Base-by-base conservation (phyloP, 78 protist species). In the Mastigamoeba balamuthi region DNA sequence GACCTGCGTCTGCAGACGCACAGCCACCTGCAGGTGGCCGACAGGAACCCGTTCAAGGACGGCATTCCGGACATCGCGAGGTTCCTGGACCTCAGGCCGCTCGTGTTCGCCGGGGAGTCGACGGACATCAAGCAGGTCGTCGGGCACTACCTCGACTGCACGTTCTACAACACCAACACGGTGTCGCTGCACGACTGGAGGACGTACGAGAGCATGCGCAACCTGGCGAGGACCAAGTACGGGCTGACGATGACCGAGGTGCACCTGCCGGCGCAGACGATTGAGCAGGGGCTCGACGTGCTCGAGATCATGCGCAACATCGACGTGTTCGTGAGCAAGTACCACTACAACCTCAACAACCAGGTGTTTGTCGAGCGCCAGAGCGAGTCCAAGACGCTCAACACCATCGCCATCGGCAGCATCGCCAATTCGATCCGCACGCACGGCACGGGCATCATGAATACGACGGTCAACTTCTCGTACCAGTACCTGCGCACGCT, bases 371-470 rank as follows among this genome's bases (percentile, higher is more conserved):
- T 96, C 43, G 93, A 94, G 77, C 66, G 79, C 3, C 33, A 58
- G 48, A 71, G 89, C 1, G 79, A 68, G 25, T 42, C 74, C 42
- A 94, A 93, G 77, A 58, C 84, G 40, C 74, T 97, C 48, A 77
- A 93, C 75, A 83, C 95, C 28, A 88, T 97, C 80, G 75, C 89
- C 70, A 91, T 95, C 65, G 82, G 87, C 23, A 98, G 94, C 83
- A 71, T 93, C 38, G 88, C 99, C 36, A 90, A 92, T 78, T 87
- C 94, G 28, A 93, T 97, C 71, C 88, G 98, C 28, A 91, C 96
- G 29, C 99, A 97, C 80, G 99, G 99, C 39, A 69, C 89, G 6
- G 99, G 99, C 43, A 93, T 97, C 52, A 88, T 95, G 94, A 92
- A 93, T 80, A 95, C 99, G 0, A 80, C 98, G 83, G 83, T 96